Base-by-base conservation (phyloP, 192 early-diverging fungal species). In the Chytriomyces confervae region DNA sequence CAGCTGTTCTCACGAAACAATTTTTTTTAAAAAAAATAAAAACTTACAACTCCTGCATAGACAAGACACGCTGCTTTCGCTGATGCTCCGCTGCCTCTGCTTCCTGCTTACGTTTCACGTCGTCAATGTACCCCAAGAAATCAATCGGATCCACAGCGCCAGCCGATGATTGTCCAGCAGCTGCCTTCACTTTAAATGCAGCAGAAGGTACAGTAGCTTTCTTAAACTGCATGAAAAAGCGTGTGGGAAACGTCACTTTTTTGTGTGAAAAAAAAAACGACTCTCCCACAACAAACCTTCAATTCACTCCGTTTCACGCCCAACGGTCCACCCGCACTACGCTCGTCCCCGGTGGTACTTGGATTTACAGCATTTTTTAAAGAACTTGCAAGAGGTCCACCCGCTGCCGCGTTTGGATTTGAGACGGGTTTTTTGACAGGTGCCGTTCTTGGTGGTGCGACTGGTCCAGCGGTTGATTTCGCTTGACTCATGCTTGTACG, bases 71-170 rank as follows among this genome's bases (percentile, higher is more conserved):
- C 20, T 57, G 16, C 1, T 20, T 13, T 20, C 53, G 53, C 3
- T 57, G 16, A 0, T 48, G 49, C 36, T 51, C 10, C 50, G 36
- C 61, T 63, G 16, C 60, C 72, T 61, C 57, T 0, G 50, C 23
- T 24, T 46, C 45, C 43, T 8, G 8, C n/a, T 62, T 61, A 46
- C 27, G 7, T 2, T 61, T 20, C 18, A 63, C 7, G 20, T 50
- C 72, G 7, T 74, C 61, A 45, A 62, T 24, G 43, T 43, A 74
- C 16, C 61, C 72, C 18, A 74, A 44, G 6, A 74, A 27, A 27
- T 74, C 72, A 45, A 74, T 10, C 11, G 20, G 10, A 10, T 46
- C 50, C 43, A 18, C 20, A 36, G n/a, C 36, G 61, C n/a, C n/a
- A 71, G 48, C 13, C 2, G 27, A n/a, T 13, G 53, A 20, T n/a